These are phyloP conservation scores for Peronospora destructor DNA, from an alignment of 352 stramenopile genomes.

Conservation along the genomic window DNA sequence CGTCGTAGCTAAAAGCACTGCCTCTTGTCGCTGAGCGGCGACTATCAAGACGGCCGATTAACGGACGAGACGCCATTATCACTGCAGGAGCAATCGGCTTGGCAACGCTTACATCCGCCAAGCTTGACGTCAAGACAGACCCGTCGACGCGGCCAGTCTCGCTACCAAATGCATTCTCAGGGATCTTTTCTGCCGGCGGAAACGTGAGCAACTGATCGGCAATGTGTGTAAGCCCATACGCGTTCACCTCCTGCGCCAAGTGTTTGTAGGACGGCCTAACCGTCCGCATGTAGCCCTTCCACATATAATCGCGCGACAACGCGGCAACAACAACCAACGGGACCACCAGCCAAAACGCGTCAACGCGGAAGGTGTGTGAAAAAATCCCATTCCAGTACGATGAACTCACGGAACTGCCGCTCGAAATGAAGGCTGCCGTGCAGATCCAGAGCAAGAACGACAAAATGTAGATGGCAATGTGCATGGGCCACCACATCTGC, in stretches of 20 bases:
- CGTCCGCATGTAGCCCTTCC: conserved; percentile 79
- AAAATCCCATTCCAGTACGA: conserved; percentile 84
- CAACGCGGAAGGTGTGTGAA: conserved; percentile 52
- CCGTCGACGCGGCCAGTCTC: conserved; percentile 19
- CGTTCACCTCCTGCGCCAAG: conserved; percentile 77
- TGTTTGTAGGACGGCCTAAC: conserved; percentile 82
- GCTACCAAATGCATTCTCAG: conserved; percentile 33
- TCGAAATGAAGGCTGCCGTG: conserved; percentile 65
- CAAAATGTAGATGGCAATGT: conserved; percentile 59
- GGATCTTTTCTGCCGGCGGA: conserved; percentile 68
- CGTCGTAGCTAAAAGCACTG: conserved; percentile 84
- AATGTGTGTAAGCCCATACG: conserved; percentile 50
- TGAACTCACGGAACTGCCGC: conserved; percentile 59
- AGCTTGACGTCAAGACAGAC: conserved; percentile 24
- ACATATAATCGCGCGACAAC: conserved; percentile 70
- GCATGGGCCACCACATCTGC: conserved; percentile 77
- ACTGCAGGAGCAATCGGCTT: conserved; percentile 31
- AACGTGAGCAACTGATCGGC: conserved; percentile 72
- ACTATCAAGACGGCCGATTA: conserved; percentile 26
- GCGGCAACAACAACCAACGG: conserved; percentile 64
- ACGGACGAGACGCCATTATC: conserved; percentile 24
- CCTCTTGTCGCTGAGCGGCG: conserved; percentile 42
- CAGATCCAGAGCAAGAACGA: conserved; percentile 72
- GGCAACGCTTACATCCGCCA: conserved; percentile 18
- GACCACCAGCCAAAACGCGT: conserved; percentile 72